Evolutionary conservation across 2,329 filamentous ascomycete genomes (phyloP).

Genomic region (Xylariaceae sp.): DNA sequence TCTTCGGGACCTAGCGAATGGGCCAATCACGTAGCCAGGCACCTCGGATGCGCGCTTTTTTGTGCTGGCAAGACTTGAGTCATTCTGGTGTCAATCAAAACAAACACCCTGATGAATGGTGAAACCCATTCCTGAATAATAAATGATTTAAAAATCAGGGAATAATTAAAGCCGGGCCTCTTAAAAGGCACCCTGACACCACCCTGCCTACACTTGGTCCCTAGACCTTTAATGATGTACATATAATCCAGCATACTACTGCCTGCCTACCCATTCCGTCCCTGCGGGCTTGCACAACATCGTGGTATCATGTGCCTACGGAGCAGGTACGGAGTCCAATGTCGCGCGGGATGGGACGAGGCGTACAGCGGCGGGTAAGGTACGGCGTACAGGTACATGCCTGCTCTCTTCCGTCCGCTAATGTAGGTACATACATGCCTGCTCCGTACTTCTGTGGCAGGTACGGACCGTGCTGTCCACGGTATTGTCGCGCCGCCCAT

Average conservation of each 20-base stretch:
- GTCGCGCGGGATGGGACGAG: background rate
- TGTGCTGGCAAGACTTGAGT: background rate
- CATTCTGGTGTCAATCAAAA: background rate
- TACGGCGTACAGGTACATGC: background rate
- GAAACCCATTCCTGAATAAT: background rate
- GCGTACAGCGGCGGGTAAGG: background rate
- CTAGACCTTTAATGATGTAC: background rate
- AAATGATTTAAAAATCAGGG: background rate
- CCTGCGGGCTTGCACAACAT: too few relatives aligned
- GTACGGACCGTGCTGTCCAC: background rate
- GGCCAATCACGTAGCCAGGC: background rate
- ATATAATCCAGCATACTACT: background rate
- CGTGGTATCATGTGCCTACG: too few relatives aligned
- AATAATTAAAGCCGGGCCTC: background rate
- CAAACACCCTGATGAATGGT: background rate
- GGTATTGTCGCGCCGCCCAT: background rate
- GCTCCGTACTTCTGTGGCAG: background rate
- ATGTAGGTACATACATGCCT: background rate
- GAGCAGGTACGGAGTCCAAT: background rate
- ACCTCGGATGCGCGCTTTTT: background rate
- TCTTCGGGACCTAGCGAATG: background rate
- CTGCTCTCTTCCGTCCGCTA: background rate
- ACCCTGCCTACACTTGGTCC: background rate
- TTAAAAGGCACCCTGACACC: background rate
- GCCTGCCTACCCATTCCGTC: too few relatives aligned